Conservation (phyloP, 441 rosid genomes). For the Adansonia grandidieri region DNA sequence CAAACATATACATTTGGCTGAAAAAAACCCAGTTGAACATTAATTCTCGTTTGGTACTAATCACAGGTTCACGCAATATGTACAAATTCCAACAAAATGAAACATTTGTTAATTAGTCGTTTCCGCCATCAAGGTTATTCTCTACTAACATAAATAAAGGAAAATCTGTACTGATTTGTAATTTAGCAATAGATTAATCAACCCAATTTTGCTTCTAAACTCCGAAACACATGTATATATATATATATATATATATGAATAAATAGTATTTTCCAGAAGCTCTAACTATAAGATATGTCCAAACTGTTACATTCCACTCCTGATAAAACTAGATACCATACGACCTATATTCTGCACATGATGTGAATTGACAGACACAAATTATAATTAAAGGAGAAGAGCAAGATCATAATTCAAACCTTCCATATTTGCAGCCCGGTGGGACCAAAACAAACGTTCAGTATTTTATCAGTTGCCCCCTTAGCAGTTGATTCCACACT, state of each 20-base stretch:
- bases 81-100: background rate
- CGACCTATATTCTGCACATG: conserved; percentile 42
- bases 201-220: conserved; percentile 3
- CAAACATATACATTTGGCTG: too few species aligned
- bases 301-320: conserved; percentile 3
- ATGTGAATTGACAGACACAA: conserved; percentile 24
- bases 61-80: background rate
- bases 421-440: background rate
- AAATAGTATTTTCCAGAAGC: conserved; percentile 2
- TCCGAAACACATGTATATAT: background rate
- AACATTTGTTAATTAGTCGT: background rate
- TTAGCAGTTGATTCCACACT: conserved; percentile 92
- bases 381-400: background rate
- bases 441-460: conserved; percentile 13
- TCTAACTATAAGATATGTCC: conserved; percentile 22
- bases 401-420: conserved; percentile 14
- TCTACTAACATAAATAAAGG: background rate
- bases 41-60: background rate
- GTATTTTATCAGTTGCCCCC: background rate
- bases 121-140: background rate
- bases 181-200: background rate
- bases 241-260: background rate
- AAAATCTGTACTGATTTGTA: background rate
- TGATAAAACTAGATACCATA: conserved; percentile 17
- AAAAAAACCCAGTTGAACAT: too few species aligned